Evolutionary conservation across 441 rosid genomes (phyloP).

Genomic region (Gossypium davidsonii): DNA sequence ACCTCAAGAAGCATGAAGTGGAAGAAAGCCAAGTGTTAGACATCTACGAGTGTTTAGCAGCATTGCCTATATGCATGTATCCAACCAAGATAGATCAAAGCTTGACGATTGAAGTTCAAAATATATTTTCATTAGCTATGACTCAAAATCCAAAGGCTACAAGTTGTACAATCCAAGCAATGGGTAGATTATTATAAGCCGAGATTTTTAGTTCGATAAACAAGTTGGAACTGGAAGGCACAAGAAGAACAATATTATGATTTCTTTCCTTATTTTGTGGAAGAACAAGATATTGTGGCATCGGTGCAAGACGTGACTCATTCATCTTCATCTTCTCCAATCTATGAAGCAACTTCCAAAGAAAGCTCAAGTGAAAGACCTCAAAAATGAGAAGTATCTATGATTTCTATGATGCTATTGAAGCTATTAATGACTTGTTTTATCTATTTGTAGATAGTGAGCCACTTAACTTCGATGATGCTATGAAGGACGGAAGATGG

Average conservation of each 20-base stretch:
- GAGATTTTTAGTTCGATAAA: not conserved
- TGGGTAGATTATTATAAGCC: not conserved
- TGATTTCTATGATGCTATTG: not conserved
- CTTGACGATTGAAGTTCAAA: not conserved
- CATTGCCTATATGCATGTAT: too few species aligned
- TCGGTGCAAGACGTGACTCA: too few species aligned
- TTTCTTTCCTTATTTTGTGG: too few species aligned
- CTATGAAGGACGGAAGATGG: too few species aligned
- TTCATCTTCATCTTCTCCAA: too few species aligned
- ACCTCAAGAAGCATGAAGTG: not conserved
- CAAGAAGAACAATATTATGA: not conserved
- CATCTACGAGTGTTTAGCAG: too few species aligned
- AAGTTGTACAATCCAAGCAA: not conserved
- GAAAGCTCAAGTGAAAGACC: too few species aligned
- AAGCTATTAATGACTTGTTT: not conserved
- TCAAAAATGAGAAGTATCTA: not conserved
- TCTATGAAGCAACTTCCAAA: too few species aligned
- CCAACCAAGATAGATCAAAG: too few species aligned
- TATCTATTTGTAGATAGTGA: not conserved
- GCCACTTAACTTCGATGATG: not conserved
- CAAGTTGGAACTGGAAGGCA: not conserved
- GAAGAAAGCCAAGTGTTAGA: not conserved
- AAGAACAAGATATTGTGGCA: not conserved
- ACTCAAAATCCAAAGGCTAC: not conserved
- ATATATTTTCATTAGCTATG: not conserved